phyloP scores from a whole-genome alignment of 768 basidiomycete species.

The Cubamyces sp. region DNA sequence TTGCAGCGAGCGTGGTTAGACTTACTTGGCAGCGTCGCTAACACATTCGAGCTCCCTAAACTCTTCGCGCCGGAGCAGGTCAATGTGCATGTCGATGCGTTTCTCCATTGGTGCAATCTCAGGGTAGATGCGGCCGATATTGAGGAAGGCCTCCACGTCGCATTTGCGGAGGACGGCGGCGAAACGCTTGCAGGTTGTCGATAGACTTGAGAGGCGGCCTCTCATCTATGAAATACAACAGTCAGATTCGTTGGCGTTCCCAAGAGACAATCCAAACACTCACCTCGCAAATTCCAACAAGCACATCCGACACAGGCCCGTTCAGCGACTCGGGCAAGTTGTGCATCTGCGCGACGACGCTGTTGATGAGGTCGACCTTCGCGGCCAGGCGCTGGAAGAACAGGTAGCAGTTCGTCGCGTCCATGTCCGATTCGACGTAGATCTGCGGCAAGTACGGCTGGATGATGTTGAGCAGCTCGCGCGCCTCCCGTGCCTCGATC shows the following conservation, averaged over 20 bases:
- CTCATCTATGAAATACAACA: constrained; percentile 60
- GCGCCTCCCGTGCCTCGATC: constrained; percentile 82
- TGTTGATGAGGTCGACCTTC: constrained; percentile 88
- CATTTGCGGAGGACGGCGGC: constrained; percentile 80
- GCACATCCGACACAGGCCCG: constrained; percentile 75
- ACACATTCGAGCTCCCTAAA: constrained; percentile 95
- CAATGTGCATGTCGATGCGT: constrained; percentile 90
- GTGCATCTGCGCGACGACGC: constrained; percentile 80
- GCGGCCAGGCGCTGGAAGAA: constrained; percentile 89
- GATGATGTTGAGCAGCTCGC: constrained; percentile 79
- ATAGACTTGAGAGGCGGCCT: constrained; percentile 77
- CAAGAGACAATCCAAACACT: constrained; percentile 24
- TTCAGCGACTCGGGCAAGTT: constrained; percentile 85
- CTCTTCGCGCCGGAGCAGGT: constrained; percentile 81
- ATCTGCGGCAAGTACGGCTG: constrained; percentile 93
- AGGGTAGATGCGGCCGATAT: constrained; percentile 77
- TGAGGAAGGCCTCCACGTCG: constrained; percentile 85
- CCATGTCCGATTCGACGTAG: constrained; percentile 87
- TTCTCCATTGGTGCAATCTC: constrained; percentile 91
- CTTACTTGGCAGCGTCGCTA: constrained; percentile 84
- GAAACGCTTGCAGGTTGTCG: constrained; percentile 88
- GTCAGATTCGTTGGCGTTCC: no score
- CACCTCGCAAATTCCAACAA: constrained; percentile 96
- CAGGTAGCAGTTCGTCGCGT: constrained; percentile 86
- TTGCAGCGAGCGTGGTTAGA: constrained; percentile 8